Base-by-base conservation (phyloP, 441 rosid species). In the Gossypium schwendimanii region DNA sequence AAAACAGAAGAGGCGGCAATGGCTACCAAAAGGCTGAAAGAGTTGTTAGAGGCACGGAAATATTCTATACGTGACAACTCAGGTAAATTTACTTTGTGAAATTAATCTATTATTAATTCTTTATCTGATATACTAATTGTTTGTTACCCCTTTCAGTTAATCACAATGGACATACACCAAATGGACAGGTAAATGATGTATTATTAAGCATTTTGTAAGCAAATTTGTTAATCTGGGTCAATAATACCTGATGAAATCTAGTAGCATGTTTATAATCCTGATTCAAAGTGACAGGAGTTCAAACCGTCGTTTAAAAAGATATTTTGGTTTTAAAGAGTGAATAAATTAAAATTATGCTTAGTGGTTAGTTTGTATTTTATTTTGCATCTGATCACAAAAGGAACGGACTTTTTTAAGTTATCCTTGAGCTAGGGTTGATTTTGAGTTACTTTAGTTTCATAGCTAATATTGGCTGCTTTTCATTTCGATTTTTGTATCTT, bases 1-100 rank as follows among this genome's bases (percentile, higher is more conserved):
- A 89, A 89, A 84, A 86, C 92, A 58, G 92, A 86, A 79, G 92
- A 86, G 75, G 90, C 90, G 63, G 85, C 90, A 67, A 76, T 85
- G 80, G 92, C 90, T 64, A 86, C 92, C 77, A 88, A 85, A 82
- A 85, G 88, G 85, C 82, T 88, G 49, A 88, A 86, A 70, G 90
- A 86, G 82, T 78, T 88, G 83, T 77, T 88, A 50, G 92, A 86
- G 82, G 81, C 85, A 24, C 92, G 87, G 73, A 86, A 88, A 72
- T 83, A 84, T 47, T 75, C 85, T 57, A 17, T 76, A 36, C 87
- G 84, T 49, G 86, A 83, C 60, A 74, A 73, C 52, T 75, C 84
- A 71, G 87, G 92, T 87, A 75, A 75, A 53, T 4, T 23, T 18
- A 53, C 61, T 54, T 3, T 47, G 49, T 14, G 58, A 49, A 49